These are phyloP conservation scores for Lepiota brunneoincarnata DNA, from an alignment of 768 basidiomycete species.

Conservation along the genomic window DNA sequence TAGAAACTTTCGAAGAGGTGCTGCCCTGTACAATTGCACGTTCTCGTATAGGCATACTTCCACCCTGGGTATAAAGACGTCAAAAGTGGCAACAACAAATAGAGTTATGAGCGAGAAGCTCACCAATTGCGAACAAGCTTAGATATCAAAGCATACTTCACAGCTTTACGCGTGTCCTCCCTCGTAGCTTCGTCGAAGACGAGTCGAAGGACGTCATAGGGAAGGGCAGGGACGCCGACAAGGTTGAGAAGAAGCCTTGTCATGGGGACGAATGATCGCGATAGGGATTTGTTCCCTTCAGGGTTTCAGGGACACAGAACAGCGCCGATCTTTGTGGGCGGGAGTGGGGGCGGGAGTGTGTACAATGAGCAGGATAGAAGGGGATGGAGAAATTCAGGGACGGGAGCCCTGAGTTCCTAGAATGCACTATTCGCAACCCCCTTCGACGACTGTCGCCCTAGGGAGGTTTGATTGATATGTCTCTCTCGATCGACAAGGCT, in stretches of 20 bases:
- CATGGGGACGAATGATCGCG: constrained; percentile 1
- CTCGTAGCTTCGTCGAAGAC: constrained; percentile 32
- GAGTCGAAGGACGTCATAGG: constrained; percentile 35
- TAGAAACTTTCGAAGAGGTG: constrained; percentile 32
- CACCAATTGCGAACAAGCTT: constrained; percentile 31
- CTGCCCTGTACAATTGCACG: constrained; percentile 29
- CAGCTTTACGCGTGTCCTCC: constrained; percentile 27
- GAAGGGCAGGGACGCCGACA: constrained; percentile 15
- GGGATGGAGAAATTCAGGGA: not conserved
- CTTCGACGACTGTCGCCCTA: not conserved
- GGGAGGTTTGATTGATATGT: not conserved
- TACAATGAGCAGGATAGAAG: not conserved
- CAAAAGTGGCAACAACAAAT: constrained; percentile 1
- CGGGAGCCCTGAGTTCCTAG: not conserved
- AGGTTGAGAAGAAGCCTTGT: constrained; percentile 1
- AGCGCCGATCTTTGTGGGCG: not conserved
- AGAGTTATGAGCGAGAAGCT: constrained; percentile 4
- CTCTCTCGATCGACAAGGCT: too few species aligned
- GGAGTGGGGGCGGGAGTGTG: too few species aligned
- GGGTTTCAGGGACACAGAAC: not conserved
- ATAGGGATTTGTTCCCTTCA: constrained; percentile 1
- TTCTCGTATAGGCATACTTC: constrained; percentile 33
- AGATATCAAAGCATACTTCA: constrained; percentile 29
- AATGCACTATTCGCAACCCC: not conserved
- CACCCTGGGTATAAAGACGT: constrained; percentile 24